Evolutionary conservation across 495 filamentous ascomycete species (phyloP).

Genomic region (Hyaloscypha bicolor): DNA sequence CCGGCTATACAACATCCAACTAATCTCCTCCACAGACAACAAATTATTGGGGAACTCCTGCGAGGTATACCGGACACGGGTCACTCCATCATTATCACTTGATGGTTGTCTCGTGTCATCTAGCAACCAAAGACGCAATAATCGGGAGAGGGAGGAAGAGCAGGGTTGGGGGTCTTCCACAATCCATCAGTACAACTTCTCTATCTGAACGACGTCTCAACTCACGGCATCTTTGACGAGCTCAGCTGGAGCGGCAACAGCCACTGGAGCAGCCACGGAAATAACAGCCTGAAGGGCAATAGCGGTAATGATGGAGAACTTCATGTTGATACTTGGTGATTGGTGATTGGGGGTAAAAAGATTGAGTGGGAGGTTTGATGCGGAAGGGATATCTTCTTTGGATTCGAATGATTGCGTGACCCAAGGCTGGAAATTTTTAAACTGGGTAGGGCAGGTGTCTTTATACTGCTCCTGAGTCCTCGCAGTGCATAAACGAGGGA

Average conservation of each 20-base stretch:
- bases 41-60: too few species aligned
- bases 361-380: not conserved
- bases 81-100: too few species aligned
- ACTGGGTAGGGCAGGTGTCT: too few species aligned
- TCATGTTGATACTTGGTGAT: slow-evolving; percentile 2
- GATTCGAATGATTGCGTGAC: too few species aligned
- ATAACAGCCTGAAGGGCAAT: not conserved
- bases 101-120: not conserved
- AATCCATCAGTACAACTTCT: not conserved
- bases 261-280: not conserved
- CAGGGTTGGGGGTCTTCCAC: not conserved
- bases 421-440: too few species aligned
- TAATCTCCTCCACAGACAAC: too few species aligned
- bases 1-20: too few species aligned
- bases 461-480: too few species aligned
- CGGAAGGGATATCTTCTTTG: too few species aligned
- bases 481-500: too few species aligned
- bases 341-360: not conserved
- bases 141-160: not conserved
- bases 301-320: slow-evolving; percentile 3
- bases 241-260: too few species aligned
- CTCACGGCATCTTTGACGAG: slow-evolving; percentile 4
- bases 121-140: slow-evolving; percentile 2
- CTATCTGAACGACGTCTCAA: not conserved
- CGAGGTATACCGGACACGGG: too few species aligned